These are phyloP conservation scores for Fusarium decemcellulare DNA, from an alignment of 2,329 filamentous ascomycete genomes.

Conservation along the genomic window DNA sequence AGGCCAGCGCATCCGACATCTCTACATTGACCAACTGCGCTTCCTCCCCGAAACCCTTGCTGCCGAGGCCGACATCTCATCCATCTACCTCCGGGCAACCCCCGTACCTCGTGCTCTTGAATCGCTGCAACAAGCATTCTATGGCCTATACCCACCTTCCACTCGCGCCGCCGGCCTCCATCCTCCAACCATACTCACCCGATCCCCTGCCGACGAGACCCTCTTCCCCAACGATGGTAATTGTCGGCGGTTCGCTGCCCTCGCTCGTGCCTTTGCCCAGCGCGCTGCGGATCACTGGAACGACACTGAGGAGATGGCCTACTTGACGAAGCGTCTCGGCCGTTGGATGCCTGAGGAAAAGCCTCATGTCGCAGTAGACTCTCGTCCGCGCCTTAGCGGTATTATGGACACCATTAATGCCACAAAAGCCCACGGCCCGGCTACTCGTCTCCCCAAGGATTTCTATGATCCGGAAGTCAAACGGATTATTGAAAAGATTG, in stretches of 20 bases:
- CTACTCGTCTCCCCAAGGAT: conserved; percentile 83
- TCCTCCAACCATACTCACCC: conserved; percentile 75
- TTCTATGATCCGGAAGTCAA: conserved; percentile 87
- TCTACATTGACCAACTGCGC: conserved; percentile 81
- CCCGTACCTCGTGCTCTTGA: conserved; percentile 83
- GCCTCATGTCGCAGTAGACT: conserved; percentile 83
- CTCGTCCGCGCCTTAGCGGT: conserved; percentile 85
- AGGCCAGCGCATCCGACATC: conserved; percentile 75
- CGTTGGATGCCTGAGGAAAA: conserved; percentile 87
- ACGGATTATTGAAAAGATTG: conserved; percentile 80
- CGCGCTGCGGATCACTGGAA: conserved; percentile 83
- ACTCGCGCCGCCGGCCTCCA: conserved; percentile 64
- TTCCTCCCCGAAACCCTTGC: conserved; percentile 77
- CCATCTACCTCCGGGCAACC: conserved; percentile 81
- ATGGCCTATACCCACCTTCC: conserved; percentile 78
- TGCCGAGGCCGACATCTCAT: conserved; percentile 64
- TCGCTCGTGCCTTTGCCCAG: conserved; percentile 79
- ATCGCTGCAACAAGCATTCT: conserved; percentile 82
- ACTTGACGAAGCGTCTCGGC: conserved; percentile 82
- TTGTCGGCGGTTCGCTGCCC: conserved; percentile 79
- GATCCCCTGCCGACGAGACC: conserved; percentile 79
- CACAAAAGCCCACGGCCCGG: conserved; percentile 82
- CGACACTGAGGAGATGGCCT: conserved; percentile 83
- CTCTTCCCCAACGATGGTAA: conserved; percentile 84
- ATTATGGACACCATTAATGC: conserved; percentile 96